Evolutionary conservation across 163 green algal genomes (phyloP), one percentile per base, ranked within the genome.

Genomic region (Coccomyxa subellipsoidea): DNA sequence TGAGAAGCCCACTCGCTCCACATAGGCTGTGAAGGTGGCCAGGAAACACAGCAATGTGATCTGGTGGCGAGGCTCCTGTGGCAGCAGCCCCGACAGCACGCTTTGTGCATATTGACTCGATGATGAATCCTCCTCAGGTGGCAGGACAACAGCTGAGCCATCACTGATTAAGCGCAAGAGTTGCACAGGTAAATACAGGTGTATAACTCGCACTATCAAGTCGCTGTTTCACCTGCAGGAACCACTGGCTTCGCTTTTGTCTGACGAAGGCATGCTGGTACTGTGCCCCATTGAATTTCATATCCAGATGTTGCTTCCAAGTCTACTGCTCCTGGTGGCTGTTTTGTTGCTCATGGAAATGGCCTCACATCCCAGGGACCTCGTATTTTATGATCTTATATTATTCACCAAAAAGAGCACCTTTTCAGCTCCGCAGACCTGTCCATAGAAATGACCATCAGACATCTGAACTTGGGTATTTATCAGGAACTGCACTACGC

Each of bases 1-100:
- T 32, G 93, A 96, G 89, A 99, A 99, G 38, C 96, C 96, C 2
- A 96, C 92, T 2, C 96, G 92, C 87, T 99, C 96, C 31, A 99
- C 91, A 82, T 99, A 99, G 0, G 91, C 91, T 25, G 82, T 90
- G 69, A 98, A 89, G 0, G 94, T 98, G 35, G 93, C 94, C 25
- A 97, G 69, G 84, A 98, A 98, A 79, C 93, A 97, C 8, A 85
- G 81, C 0, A 93, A 25, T 21, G 97, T 89, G 27, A 98, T 93
- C 0, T 86, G 36, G 38, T 94, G 89, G 34, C 92, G 87, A 0
- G 87, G 89, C 83, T 95, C 66, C 66, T 73, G 66, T 23, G 32
- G 66, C 47, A 66, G 47, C 47, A 23, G 27, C 66, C 29, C 2
- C 2, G 6, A 73, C 31, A n/a, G 1, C 2, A 34, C 10, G n/a